These are phyloP conservation scores for Hyphopichia homilentoma DNA, from an alignment of 805 yeast species.

Conservation along the genomic window DNA sequence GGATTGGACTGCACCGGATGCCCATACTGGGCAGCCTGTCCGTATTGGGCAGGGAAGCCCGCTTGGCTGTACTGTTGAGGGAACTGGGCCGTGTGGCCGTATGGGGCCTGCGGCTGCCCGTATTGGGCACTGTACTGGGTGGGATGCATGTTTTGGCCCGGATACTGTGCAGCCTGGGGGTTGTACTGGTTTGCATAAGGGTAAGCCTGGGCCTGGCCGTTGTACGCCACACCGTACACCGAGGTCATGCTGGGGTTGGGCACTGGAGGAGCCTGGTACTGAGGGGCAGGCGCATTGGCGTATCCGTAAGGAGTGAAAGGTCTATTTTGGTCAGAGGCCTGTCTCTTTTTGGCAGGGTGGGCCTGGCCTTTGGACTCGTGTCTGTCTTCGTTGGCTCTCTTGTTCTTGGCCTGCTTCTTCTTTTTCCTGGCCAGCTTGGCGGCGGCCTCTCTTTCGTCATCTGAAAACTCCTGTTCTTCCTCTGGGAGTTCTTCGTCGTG, in stretches of 20 bases:
- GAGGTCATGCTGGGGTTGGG: constrained; percentile 2
- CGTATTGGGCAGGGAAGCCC: no score
- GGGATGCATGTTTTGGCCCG: background rate
- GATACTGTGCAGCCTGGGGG: background rate
- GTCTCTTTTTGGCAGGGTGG: constrained; percentile 4
- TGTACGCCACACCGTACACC: constrained; percentile 1
- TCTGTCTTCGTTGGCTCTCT: constrained; percentile 12
- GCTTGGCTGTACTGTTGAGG: no score
- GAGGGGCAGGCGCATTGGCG: background rate
- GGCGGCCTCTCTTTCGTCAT: constrained; percentile 83
- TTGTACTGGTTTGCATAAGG: background rate
- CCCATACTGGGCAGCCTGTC: no score
- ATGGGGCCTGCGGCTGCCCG: no score
- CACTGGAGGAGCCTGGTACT: background rate
- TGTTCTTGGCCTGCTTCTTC: constrained; percentile 46
- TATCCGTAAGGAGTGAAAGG: constrained; percentile 2
- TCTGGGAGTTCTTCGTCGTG: constrained; percentile 92
- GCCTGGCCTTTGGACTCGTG: no score
- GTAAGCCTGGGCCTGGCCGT: no score
- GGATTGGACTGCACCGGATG: no score
- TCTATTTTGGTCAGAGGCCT: constrained; percentile 4
- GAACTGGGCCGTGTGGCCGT: no score
- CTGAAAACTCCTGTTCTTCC: constrained; percentile 92
- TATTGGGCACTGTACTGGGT: background rate
- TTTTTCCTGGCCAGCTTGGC: constrained; percentile 63